A percentile compares a stretch with the other conserved stretches of the same genome.
Conservation (phyloP, 139 green algal species). For the Dunaliella primolecta region DNA sequence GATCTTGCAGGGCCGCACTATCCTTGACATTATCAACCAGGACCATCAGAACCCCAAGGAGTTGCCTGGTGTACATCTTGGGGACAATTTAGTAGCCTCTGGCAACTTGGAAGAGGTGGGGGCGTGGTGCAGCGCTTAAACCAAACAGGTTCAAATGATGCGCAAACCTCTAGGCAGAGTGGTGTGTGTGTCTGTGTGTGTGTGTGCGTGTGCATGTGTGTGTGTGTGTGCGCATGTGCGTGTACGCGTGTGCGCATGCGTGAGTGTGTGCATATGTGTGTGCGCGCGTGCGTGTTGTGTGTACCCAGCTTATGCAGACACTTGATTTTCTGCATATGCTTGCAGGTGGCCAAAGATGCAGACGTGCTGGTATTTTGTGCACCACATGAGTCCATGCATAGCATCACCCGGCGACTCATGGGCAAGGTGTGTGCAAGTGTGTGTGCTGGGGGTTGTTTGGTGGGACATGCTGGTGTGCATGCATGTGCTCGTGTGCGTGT, state of each 20-base stretch:
- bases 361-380: conserved; percentile 53
- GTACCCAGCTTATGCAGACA: no score
- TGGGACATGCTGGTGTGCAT: not conserved
- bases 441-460: not conserved
- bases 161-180: no score
- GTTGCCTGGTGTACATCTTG: conserved; percentile 37
- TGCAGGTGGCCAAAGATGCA: conserved; percentile 11
- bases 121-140: no score
- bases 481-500: conserved; percentile 25
- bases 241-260: no score
- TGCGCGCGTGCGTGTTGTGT: no score
- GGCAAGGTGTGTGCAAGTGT: conserved; percentile 9
- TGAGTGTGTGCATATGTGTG: no score
- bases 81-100: not conserved
- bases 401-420: conserved; percentile 12
- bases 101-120: not conserved
- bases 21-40: conserved; percentile 51
- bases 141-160: no score
- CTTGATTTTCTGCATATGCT: no score
- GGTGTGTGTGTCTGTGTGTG: conserved; percentile 19
- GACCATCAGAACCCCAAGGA: conserved; percentile 61
- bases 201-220: no score
- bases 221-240: no score
- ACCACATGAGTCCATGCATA: conserved; percentile 65
- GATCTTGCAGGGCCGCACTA: not conserved